Conservation (phyloP, 139 green algal species). For the Zygnema circumcarinatum region DNA sequence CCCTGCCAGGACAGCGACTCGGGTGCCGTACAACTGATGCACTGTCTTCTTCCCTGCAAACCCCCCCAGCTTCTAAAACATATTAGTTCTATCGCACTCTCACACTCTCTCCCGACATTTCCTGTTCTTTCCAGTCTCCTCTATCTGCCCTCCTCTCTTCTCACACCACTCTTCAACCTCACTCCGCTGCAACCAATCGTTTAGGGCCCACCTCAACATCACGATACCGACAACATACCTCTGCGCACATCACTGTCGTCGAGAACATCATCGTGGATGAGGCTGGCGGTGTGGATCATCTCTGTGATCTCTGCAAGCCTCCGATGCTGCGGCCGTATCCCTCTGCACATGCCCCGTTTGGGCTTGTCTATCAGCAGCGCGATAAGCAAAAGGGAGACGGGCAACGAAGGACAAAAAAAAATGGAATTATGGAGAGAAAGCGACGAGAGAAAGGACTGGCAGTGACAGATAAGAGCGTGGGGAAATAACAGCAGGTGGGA, state of each 20-base stretch:
- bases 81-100: background rate
- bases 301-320: slow-evolving; percentile 96
- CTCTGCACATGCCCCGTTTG: slow-evolving; percentile 68
- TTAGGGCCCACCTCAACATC: too few species aligned
- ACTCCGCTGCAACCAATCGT: too few species aligned
- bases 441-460: background rate
- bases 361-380: background rate
- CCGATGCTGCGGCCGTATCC: slow-evolving; percentile 86
- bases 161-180: too few species aligned
- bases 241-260: slow-evolving; percentile 89
- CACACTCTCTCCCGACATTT: background rate
- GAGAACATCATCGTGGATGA: slow-evolving; percentile 99
- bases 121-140: too few species aligned
- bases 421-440: background rate
- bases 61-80: too few species aligned
- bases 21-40: slow-evolving; percentile 91
- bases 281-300: slow-evolving; percentile 98
- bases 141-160: too few species aligned
- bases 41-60: slow-evolving; percentile 87
- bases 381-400: background rate
- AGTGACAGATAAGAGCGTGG: background rate
- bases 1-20: slow-evolving; percentile 92
- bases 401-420: background rate
- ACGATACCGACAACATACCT: too few species aligned
- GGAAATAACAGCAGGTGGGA: background rate